These are phyloP conservation scores for Papilionanthe hybrid DNA, from an alignment of 116 monocot species.

Conservation along the genomic window DNA sequence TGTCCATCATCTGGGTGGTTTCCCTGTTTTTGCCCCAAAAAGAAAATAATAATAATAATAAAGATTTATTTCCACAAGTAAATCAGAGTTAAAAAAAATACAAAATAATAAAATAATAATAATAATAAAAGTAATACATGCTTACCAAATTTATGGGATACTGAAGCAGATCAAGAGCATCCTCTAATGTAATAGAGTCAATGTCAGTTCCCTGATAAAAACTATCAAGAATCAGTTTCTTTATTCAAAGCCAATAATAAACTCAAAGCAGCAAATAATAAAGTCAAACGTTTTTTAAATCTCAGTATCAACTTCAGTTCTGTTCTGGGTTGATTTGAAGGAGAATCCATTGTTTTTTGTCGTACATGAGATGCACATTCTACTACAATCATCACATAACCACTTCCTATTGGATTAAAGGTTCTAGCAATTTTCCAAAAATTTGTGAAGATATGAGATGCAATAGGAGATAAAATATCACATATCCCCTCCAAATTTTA, in stretches of 20 bases:
- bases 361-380: too few species aligned
- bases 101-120: neutral
- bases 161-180: slow-evolving; percentile 77
- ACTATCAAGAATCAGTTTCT: neutral
- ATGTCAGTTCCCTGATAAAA: slow-evolving; percentile 56
- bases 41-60: neutral
- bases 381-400: too few species aligned
- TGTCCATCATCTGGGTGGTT: slow-evolving; percentile 72
- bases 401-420: too few species aligned
- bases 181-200: slow-evolving; percentile 54
- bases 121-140: too few species aligned
- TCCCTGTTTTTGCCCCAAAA: slow-evolving; percentile 42
- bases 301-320: neutral
- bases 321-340: neutral
- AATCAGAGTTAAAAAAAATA: neutral
- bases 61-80: neutral
- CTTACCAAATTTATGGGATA: slow-evolving; percentile 82
- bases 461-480: too few species aligned
- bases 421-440: too few species aligned
- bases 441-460: too few species aligned
- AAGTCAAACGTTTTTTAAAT: neutral
- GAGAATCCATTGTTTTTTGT: too few species aligned
- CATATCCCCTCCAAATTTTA: too few species aligned
- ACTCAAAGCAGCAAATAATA: neutral
- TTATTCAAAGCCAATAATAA: neutral